Evolutionary conservation across 2,329 filamentous ascomycete species (phyloP).

Genomic region (Fusarium hostae): DNA sequence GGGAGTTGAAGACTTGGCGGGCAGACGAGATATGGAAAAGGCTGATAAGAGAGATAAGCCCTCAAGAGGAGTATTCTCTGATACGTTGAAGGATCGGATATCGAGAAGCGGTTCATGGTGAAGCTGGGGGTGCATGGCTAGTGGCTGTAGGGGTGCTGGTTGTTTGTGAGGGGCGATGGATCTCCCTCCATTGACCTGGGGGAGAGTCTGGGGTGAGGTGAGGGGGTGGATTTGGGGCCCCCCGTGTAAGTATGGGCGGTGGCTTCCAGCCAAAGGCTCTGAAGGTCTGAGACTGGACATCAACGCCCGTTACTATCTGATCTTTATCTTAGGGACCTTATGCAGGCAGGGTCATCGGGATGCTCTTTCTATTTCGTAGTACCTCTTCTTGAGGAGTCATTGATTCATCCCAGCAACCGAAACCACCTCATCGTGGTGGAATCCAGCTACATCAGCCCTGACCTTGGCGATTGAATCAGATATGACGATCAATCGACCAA

Average conservation of each 20-base stretch:
- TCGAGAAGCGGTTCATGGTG: conserved; percentile 2
- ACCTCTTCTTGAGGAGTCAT: background rate
- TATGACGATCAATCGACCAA: background rate
- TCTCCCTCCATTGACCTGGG: conserved; percentile 18
- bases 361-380: background rate
- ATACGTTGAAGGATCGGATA: conserved; percentile 4
- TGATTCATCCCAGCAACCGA: background rate
- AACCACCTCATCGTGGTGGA: background rate
- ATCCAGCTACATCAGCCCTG: background rate
- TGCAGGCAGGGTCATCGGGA: background rate
- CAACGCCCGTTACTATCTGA: conserved; percentile 7
- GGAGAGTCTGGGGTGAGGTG: conserved; percentile 29
- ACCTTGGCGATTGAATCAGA: background rate
- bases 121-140: conserved; percentile 26
- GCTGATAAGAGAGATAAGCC: conserved; percentile 34
- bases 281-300: background rate
- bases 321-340: background rate
- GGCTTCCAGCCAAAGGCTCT: conserved; percentile 18
- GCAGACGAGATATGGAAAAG: conserved; percentile 15
- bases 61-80: background rate
- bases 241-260: conserved; percentile 12
- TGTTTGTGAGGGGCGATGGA: conserved; percentile 23
- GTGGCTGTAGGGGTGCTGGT: conserved; percentile 3
- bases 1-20: conserved; percentile 24
- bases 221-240: conserved; percentile 15